A percentile compares a stretch with the other conserved stretches of the same genome.
Evolutionary conservation across 192 early-diverging fungal species (phyloP).

Genomic region (Entrophospora sp.): DNA sequence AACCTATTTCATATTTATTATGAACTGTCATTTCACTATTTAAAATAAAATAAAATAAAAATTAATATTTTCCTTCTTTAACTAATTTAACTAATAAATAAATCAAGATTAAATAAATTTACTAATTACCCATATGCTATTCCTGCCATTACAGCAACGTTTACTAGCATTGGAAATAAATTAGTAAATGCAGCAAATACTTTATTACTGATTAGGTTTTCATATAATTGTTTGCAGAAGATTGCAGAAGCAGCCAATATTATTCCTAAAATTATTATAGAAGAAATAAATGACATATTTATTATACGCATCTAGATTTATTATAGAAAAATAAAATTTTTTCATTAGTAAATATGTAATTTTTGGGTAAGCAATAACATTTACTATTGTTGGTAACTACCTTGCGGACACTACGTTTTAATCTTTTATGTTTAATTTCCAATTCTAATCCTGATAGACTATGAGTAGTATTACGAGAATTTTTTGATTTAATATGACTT

Average conservation of each 20-base stretch:
- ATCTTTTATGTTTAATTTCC: not conserved
- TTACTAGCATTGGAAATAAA: not conserved
- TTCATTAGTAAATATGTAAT: not conserved
- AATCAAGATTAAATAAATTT: not conserved
- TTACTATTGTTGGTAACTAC: not conserved
- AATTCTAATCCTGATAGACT: not conserved
- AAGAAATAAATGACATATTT: not conserved
- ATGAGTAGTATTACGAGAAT: not conserved
- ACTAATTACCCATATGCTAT: constrained; percentile 1
- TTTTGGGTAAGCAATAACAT: not conserved
- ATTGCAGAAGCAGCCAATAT: not conserved
- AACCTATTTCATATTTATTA: not conserved
- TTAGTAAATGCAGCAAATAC: not conserved
- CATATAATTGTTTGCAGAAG: not conserved
- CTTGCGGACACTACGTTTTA: not conserved
- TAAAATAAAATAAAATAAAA: not conserved
- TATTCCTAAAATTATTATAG: not conserved
- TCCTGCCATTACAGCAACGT: not conserved
- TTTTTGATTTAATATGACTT: not conserved
- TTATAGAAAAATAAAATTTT: not conserved
- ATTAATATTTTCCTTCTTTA: not conserved
- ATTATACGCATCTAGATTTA: not conserved
- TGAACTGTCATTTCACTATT: not conserved
- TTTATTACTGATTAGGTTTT: not conserved
- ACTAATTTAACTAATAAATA: not conserved